Percentiles rank a stretch among this genome's conserved stretches.
Evolutionary conservation across 768 basidiomycete genomes (phyloP).

Genomic region (Clavulina sp.): DNA sequence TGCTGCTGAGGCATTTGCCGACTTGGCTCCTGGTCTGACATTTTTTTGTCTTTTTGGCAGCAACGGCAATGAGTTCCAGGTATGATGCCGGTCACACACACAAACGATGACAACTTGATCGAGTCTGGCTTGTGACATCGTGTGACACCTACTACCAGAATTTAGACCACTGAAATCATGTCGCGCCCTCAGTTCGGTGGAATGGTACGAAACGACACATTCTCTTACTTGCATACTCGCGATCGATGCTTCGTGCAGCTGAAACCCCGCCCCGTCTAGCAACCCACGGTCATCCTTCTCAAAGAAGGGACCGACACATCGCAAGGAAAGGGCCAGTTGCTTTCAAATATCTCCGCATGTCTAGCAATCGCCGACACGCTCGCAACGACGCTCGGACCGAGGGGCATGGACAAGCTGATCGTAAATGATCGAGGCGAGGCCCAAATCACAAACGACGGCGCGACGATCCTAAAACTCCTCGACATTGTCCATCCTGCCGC

Average conservation of each 20-base stretch:
- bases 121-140: too few relatives aligned
- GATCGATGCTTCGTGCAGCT: neutral
- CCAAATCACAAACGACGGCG: conserved; percentile 99
- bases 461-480: conserved; percentile 91
- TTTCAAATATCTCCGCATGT: conserved; percentile 94
- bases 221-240: too few relatives aligned
- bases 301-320: conserved; percentile 93
- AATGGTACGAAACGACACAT: too few relatives aligned
- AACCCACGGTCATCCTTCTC: conserved; percentile 94
- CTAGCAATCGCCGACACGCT: conserved; percentile 84
- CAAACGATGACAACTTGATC: too few relatives aligned
- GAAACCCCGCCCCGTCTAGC: conserved; percentile 30
- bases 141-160: too few relatives aligned
- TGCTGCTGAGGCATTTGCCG: neutral
- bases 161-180: too few relatives aligned
- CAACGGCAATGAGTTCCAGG: too few relatives aligned
- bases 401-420: conserved; percentile 98
- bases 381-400: conserved; percentile 86
- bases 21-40: too few relatives aligned
- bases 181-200: too few relatives aligned
- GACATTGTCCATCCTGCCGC: conserved; percentile 98
- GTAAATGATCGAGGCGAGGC: conserved; percentile 87
- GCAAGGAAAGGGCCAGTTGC: conserved; percentile 78
- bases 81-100: too few relatives aligned
- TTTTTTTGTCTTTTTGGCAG: too few relatives aligned